These are phyloP conservation scores for Kwoniella mangroviensis DNA, from an alignment of 768 basidiomycete genomes.

Conservation along the genomic window DNA sequence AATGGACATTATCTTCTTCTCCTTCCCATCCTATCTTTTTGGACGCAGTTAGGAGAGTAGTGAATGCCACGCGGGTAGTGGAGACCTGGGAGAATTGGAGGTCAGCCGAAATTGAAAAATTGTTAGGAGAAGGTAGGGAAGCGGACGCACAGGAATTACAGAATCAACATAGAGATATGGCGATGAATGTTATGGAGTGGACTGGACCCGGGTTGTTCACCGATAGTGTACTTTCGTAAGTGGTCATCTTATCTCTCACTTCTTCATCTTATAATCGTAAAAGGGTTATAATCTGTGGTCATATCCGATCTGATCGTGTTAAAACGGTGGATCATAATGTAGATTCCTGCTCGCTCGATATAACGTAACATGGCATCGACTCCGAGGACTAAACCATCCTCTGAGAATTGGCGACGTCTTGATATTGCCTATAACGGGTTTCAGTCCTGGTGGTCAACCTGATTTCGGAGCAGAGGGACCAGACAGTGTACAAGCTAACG, in stretches of 20 bases:
- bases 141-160: conserved; percentile 22
- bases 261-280: neutral
- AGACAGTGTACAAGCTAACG: conserved; percentile 38
- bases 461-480: conserved; percentile 39
- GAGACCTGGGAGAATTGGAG: conserved; percentile 35
- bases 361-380: conserved; percentile 47
- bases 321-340: neutral
- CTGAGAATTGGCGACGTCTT: conserved; percentile 56
- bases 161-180: conserved; percentile 23
- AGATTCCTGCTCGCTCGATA: conserved; percentile 53
- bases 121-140: conserved; percentile 16
- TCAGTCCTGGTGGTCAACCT: conserved; percentile 43
- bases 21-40: conserved; percentile 54
- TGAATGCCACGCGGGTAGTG: conserved; percentile 44
- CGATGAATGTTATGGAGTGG: conserved; percentile 53
- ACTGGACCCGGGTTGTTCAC: conserved; percentile 49
- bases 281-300: too few species aligned
- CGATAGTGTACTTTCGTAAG: conserved; percentile 46
- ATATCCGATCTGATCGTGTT: too few species aligned
- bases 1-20: conserved; percentile 54
- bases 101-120: conserved; percentile 15
- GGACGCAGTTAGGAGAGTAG: conserved; percentile 47
- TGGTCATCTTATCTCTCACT: conserved; percentile 5
- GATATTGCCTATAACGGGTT: conserved; percentile 47
- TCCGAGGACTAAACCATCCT: conserved; percentile 42